Conservation (phyloP, 2,329 filamentous ascomycete genomes). For the Hypomyces rosellus region DNA sequence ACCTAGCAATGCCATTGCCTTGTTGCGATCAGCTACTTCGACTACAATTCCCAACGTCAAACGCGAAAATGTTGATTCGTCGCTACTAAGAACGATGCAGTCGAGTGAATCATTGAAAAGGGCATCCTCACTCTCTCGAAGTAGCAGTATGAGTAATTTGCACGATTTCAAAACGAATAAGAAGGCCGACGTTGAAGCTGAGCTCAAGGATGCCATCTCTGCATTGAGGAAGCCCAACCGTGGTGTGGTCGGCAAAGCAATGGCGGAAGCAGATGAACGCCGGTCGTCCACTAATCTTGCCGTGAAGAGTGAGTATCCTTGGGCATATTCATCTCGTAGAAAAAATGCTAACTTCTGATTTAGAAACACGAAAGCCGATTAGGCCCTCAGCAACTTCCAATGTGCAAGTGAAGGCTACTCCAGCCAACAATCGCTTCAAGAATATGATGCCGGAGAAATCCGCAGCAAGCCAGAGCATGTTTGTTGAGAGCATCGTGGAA, state of each 20-base stretch:
- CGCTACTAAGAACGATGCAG: slow-evolving; percentile 24
- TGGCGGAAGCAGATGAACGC: slow-evolving; percentile 61
- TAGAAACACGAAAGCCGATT: slow-evolving; percentile 48
- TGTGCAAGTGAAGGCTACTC: slow-evolving; percentile 52
- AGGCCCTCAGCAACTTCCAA: slow-evolving; percentile 31
- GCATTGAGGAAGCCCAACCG: slow-evolving; percentile 71
- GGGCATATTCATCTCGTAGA: background rate
- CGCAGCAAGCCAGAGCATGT: slow-evolving; percentile 17
- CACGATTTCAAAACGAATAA: slow-evolving; percentile 55
- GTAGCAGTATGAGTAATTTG: slow-evolving; percentile 43
- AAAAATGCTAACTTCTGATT: slow-evolving; percentile 23
- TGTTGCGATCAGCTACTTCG: slow-evolving; percentile 64
- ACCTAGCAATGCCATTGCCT: slow-evolving; percentile 52
- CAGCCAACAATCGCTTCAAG: slow-evolving; percentile 48
- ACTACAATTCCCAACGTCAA: slow-evolving; percentile 56
- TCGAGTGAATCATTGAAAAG: slow-evolving; percentile 34
- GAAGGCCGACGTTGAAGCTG: slow-evolving; percentile 61
- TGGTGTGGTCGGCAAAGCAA: slow-evolving; percentile 58
- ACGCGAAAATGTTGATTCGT: slow-evolving; percentile 60
- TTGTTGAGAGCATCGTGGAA: slow-evolving; percentile 22
- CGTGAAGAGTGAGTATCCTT: slow-evolving; percentile 39
- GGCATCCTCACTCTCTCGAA: slow-evolving; percentile 29
- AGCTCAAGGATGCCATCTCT: slow-evolving; percentile 67
- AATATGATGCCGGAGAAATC: slow-evolving; percentile 37
- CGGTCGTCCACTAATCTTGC: slow-evolving; percentile 43